phyloP scores from a whole-genome alignment of 768 basidiomycete species.

The Trametes cinnabarina region DNA sequence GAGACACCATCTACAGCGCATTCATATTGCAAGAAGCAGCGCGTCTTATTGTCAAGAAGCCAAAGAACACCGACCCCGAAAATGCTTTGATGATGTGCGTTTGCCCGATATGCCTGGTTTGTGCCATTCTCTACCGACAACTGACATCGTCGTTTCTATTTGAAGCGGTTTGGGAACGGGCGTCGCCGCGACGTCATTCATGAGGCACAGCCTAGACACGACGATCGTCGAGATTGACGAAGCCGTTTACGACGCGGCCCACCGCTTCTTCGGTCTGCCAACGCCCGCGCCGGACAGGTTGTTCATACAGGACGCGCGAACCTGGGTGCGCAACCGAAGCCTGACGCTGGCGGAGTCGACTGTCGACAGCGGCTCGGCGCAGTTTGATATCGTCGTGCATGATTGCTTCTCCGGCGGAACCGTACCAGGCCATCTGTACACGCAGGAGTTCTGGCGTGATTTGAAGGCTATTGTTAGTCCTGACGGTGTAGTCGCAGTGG shows the following conservation, averaged over 20 bases:
- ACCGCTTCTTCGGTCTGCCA: constrained; percentile 75
- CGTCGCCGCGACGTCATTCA: constrained; percentile 73
- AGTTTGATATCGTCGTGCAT: constrained; percentile 76
- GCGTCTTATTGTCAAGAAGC: constrained; percentile 57
- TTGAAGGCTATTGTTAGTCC: constrained; percentile 60
- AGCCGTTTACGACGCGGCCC: constrained; percentile 81
- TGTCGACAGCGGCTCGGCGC: constrained; percentile 8
- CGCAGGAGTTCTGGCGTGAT: constrained; percentile 78
- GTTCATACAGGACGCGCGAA: constrained; percentile 74
- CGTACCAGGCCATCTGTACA: constrained; percentile 85
- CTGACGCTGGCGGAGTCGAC: constrained; percentile 28
- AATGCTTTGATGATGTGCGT: constrained; percentile 74
- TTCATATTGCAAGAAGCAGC: constrained; percentile 88
- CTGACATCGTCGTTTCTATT: neutral
- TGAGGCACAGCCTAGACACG: constrained; percentile 63
- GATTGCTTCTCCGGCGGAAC: constrained; percentile 94
- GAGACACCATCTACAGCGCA: constrained; percentile 79
- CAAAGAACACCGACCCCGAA: constrained; percentile 36
- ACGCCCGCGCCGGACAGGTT: constrained; percentile 58
- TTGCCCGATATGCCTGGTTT: neutral
- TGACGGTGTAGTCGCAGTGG: constrained; percentile 79
- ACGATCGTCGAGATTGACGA: constrained; percentile 95
- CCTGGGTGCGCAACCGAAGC: constrained; percentile 54
- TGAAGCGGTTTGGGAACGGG: constrained; percentile 86
- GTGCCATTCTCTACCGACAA: neutral